phyloP scores from a whole-genome alignment of 306 rosid species.

The Pterocarpus santalinus region DNA sequence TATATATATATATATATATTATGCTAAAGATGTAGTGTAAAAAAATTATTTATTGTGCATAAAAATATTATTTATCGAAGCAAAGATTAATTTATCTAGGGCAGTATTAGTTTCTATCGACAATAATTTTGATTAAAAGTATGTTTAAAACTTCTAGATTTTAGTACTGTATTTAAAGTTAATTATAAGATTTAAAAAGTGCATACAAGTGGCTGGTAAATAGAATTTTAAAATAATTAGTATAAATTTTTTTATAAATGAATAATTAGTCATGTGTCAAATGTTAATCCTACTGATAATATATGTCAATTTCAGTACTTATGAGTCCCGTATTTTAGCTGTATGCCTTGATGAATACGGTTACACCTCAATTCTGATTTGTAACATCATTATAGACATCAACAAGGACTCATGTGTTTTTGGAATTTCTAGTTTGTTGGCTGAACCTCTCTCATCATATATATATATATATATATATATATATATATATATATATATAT shows the following conservation, averaged over 20 bases:
- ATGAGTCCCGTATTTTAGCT: not conserved
- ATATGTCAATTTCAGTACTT: not conserved
- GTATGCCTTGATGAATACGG: not conserved
- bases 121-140: not conserved
- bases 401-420: not conserved
- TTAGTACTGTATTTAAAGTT: not conserved
- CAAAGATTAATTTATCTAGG: not conserved
- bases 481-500: no score
- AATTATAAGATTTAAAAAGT: not conserved
- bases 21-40: no score
- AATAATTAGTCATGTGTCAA: not conserved
- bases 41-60: no score
- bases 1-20: no score
- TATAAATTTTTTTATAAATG: not conserved
- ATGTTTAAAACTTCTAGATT: not conserved
- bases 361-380: not conserved
- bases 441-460: constrained; percentile 1
- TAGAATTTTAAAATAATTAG: not conserved
- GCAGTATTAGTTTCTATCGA: not conserved
- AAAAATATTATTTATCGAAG: not conserved
- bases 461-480: no score
- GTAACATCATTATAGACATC: not conserved
- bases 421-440: constrained; percentile 30
- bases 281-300: not conserved
- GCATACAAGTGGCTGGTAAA: not conserved